Percentiles rank a stretch among this genome's conserved stretches.
phyloP scores from a whole-genome alignment of 768 basidiomycete species.

The Psilocybe cubensis region DNA sequence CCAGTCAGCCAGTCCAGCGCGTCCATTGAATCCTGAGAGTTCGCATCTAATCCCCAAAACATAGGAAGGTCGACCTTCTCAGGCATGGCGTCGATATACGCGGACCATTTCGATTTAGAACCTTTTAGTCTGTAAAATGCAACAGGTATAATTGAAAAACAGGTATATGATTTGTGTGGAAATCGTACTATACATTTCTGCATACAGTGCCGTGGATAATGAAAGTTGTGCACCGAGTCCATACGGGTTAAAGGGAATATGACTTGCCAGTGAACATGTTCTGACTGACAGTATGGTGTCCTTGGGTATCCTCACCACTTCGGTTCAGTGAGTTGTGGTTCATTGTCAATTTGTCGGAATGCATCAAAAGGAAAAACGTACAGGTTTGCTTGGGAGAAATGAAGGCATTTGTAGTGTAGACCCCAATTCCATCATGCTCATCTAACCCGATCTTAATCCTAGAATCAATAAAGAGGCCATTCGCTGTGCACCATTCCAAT shows the following conservation, averaged over 20 bases:
- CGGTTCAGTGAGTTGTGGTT: not conserved
- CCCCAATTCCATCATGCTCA: slow-evolving; percentile 33
- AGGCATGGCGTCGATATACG: slow-evolving; percentile 72
- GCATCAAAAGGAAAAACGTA: slow-evolving; percentile 27
- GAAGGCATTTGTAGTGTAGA: slow-evolving; percentile 33
- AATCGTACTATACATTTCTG: slow-evolving; percentile 52
- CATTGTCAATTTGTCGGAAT: slow-evolving; percentile 8
- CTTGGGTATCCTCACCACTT: slow-evolving; percentile 73
- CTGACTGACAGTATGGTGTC: slow-evolving; percentile 61
- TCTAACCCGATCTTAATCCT: slow-evolving; percentile 39
- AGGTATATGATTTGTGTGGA: slow-evolving; percentile 1
- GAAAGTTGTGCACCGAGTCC: slow-evolving; percentile 64
- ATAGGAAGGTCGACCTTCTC: slow-evolving; percentile 57
- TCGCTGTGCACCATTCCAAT: slow-evolving; percentile 52
- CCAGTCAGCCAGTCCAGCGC: slow-evolving; percentile 44
- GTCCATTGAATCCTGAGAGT: slow-evolving; percentile 30
- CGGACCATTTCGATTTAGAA: slow-evolving; percentile 57
- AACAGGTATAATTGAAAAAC: slow-evolving; percentile 1
- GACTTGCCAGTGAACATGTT: slow-evolving; percentile 50
- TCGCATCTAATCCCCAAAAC: slow-evolving; percentile 49
- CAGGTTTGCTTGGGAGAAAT: slow-evolving; percentile 41
- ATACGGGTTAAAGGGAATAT: slow-evolving; percentile 48
- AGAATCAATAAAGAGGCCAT: slow-evolving; percentile 49
- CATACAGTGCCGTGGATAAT: slow-evolving; percentile 65
- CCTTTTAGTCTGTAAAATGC: slow-evolving; percentile 48